Conservation (phyloP, 495 filamentous ascomycete species). For the Halenospora varia region DNA sequence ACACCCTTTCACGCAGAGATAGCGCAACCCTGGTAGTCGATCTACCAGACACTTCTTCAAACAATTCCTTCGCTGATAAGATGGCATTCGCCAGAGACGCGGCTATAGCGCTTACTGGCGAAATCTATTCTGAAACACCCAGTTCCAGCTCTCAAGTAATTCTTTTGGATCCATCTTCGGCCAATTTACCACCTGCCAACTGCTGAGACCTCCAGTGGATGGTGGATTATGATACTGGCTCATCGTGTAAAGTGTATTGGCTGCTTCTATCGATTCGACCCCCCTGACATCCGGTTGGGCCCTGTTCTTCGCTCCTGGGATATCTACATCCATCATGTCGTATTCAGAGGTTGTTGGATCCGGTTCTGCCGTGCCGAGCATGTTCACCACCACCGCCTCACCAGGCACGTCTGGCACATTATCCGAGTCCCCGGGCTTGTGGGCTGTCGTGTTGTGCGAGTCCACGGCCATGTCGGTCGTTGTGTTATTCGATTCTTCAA, state of each 20-base stretch:
- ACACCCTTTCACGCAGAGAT: too few species aligned
- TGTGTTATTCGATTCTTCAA: background rate
- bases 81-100: too few species aligned
- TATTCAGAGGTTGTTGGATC: background rate
- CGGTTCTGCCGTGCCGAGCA: background rate
- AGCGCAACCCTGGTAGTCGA: too few species aligned
- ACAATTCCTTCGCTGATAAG: too few species aligned
- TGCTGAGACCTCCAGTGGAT: background rate
- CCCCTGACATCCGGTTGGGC: background rate
- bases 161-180: constrained; percentile 1
- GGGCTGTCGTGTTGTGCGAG: too few species aligned
- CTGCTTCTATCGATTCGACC: constrained; percentile 7
- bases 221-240: constrained; percentile 1
- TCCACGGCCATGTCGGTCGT: too few species aligned
- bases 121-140: constrained; percentile 7
- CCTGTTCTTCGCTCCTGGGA: background rate
- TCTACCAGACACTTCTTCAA: too few species aligned
- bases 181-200: background rate
- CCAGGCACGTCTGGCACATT: too few species aligned
- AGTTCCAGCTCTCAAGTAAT: constrained; percentile 3
- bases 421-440: too few species aligned
- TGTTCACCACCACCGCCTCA: background rate
- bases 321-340: constrained; percentile 8
- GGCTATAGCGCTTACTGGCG: too few species aligned
- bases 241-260: background rate